Evolutionary conservation across 139 green algal species (phyloP).

Genomic region (Marvania coccoides): DNA sequence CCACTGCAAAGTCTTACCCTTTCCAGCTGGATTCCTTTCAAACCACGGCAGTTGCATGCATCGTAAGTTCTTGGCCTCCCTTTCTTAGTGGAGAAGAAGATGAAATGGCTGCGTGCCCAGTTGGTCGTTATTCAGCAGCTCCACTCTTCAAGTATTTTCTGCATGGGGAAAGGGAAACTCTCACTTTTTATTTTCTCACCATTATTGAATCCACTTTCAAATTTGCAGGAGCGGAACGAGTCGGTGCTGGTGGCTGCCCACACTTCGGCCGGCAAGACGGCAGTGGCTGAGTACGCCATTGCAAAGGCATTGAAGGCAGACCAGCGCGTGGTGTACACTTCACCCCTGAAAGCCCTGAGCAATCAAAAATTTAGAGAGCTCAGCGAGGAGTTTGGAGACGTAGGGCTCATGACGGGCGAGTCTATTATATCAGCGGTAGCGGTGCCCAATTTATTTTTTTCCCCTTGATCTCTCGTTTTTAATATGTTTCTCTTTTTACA

Average conservation of each 20-base stretch:
- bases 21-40: conserved; percentile 92
- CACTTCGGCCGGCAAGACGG: conserved; percentile 92
- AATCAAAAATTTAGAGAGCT: conserved; percentile 98
- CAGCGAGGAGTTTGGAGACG: conserved; percentile 74
- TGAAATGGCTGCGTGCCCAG: too few species aligned
- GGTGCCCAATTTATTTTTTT: too few species aligned
- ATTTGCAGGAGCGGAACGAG: conserved; percentile 69
- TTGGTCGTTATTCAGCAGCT: too few species aligned
- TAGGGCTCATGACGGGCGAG: conserved; percentile 66
- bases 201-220: background rate
- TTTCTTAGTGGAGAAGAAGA: background rate
- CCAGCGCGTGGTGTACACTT: conserved; percentile 92
- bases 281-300: conserved; percentile 90
- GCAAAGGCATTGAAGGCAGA: conserved; percentile 65
- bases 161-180: background rate
- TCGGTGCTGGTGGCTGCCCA: conserved; percentile 88
- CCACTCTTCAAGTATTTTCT: background rate
- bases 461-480: too few species aligned
- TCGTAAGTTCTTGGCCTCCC: too few species aligned
- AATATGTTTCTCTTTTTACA: too few species aligned
- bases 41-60: conserved; percentile 65
- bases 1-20: conserved; percentile 70
- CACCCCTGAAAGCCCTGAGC: conserved; percentile 89
- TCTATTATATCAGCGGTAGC: conserved; percentile 73
- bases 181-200: background rate